Evolutionary conservation across 1,284 basidiomycete genomes (phyloP), one percentile per base, ranked within the genome.

Genomic region (Wolfiporia cocos): DNA sequence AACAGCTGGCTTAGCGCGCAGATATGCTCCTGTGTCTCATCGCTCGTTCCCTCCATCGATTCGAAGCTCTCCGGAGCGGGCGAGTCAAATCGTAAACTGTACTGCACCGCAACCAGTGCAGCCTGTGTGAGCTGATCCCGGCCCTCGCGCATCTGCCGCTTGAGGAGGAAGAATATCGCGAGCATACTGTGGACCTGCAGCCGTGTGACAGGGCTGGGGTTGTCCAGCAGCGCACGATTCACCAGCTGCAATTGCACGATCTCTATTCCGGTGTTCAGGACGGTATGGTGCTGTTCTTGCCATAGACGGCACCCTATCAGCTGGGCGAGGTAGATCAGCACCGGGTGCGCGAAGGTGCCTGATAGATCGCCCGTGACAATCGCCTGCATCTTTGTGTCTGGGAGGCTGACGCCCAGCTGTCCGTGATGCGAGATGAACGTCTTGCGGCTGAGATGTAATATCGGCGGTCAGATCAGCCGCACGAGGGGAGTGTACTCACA

Each of bases 241-340:
- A 52, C 40, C 22, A 37, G 36, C n/a, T 49, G 43, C 10, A 56
- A 42, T 38, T 55, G 52, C 21, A 49, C 42, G 24, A 37, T 29
- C 39, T 54, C 51, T 22, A 49, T 33, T 11, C 44, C 21, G 23
- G 22, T 35, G 36, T 42, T 49, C 3, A 51, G 32, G 18, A 39
- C 37, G 17, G 43, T 52, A 23, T 41, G 51, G n/a, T 49, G 47
- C 26, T 56, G 49, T 3, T 52, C 40, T 35, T 53, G 53, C 51
- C 54, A 58, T 19, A 56, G 42, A 15, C 50, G 38, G 34, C 52
- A 54, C 7, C 58, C 58, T n/a, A 55, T 48, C 15, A 57, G 48
- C 24, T 56, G 54, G 17, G 56, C 50, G n/a, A 54, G 20, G 39
- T 55, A 51, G 4, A 57, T 47, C 34, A 57, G 45, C 3, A 50